Percentiles rank a stretch among this genome's conserved stretches.
These are phyloP conservation scores for Teratosphaeriaceae sp. DNA, from an alignment of 2,329 filamentous ascomycete species.

Conservation along the genomic window DNA sequence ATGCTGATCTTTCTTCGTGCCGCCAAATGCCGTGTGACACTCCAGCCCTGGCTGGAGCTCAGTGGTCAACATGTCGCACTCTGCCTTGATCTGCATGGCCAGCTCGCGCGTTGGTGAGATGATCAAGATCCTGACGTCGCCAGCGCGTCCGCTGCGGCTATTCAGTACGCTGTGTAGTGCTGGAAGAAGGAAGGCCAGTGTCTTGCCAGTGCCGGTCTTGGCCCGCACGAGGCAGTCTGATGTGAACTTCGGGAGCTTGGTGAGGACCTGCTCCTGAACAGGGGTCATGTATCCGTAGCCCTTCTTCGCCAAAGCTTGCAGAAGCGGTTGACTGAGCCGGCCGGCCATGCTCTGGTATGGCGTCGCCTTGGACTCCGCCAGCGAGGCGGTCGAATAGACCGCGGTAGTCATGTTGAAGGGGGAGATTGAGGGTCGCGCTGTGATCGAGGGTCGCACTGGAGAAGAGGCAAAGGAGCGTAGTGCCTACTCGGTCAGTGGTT, in stretches of 20 bases:
- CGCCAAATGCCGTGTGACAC: slow-evolving; percentile 62
- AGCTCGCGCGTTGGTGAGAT: slow-evolving; percentile 70
- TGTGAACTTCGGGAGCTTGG: slow-evolving; percentile 42
- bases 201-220: slow-evolving; percentile 91
- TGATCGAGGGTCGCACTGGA: no score
- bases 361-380: slow-evolving; percentile 10
- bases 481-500: no score
- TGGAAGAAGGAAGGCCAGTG: slow-evolving; percentile 82
- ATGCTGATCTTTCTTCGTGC: slow-evolving; percentile 73
- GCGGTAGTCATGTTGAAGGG: slow-evolving; percentile 3
- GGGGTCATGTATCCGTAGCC: slow-evolving; percentile 26
- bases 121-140: slow-evolving; percentile 81
- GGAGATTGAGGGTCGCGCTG: not conserved
- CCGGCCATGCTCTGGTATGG: slow-evolving; percentile 13
- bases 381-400: slow-evolving; percentile 5
- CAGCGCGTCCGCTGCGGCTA: slow-evolving; percentile 60
- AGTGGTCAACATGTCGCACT: slow-evolving; percentile 82
- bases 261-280: slow-evolving; percentile 49
- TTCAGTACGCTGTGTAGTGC: slow-evolving; percentile 79
- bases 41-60: slow-evolving; percentile 72
- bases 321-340: slow-evolving; percentile 9
- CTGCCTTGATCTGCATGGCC: slow-evolving; percentile 57
- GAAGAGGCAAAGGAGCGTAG: no score
- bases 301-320: slow-evolving; percentile 15
- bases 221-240: slow-evolving; percentile 56